phyloP scores from a whole-genome alignment of 108 stramenopile genomes.

The Fistulifera pelliculosa region DNA sequence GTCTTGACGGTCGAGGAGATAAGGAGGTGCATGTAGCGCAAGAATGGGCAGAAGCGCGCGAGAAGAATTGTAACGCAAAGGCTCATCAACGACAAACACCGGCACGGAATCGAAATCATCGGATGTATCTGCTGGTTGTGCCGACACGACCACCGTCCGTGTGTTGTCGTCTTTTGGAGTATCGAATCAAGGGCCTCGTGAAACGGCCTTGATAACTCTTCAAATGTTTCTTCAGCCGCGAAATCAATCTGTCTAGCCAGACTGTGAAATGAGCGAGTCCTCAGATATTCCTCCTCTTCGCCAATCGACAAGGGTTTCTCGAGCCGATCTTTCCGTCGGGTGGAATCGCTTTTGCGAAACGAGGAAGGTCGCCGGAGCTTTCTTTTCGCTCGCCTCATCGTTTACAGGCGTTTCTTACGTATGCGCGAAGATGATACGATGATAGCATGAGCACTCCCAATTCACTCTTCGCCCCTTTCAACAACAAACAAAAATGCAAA shows the following conservation, averaged over 20 bases:
- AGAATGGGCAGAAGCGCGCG: background rate
- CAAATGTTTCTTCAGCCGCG: background rate
- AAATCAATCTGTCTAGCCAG: background rate
- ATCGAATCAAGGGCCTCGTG: background rate
- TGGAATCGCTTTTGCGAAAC: background rate
- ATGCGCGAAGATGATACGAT: too few species aligned
- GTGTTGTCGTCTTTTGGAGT: slow-evolving; percentile 1
- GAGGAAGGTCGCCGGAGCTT: background rate
- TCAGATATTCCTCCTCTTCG: background rate
- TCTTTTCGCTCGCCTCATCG: too few species aligned
- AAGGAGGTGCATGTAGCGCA: background rate
- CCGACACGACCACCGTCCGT: background rate
- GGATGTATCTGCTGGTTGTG: background rate
- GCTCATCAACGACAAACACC: background rate
- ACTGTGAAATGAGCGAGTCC: background rate
- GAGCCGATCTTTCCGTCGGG: background rate
- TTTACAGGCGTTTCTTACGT: too few species aligned
- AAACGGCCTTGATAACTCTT: background rate
- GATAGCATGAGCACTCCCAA: too few species aligned
- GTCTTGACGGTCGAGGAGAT: slow-evolving; percentile 4
- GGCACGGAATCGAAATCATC: background rate
- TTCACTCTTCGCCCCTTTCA: too few species aligned
- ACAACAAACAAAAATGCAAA: too few species aligned
- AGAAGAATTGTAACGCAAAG: background rate
- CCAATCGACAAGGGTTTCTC: background rate